Conservation (phyloP, 1,284 basidiomycete genomes). For the Phlebopus sp. region DNA sequence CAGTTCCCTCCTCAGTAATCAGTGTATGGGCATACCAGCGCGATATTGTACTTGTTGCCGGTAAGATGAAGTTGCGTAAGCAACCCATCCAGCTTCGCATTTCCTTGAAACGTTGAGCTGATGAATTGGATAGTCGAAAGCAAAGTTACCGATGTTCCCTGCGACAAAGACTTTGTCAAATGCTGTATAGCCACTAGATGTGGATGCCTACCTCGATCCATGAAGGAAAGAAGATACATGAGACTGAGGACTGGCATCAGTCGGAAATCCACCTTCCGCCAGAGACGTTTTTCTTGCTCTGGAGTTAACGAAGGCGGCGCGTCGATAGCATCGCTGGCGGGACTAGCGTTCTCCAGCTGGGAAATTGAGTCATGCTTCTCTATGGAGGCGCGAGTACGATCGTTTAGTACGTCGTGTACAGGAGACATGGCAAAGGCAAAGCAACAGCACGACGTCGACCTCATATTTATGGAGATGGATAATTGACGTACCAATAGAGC, state of each 20-base stretch:
- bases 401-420: neutral
- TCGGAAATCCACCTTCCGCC: slow-evolving; percentile 61
- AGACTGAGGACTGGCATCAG: slow-evolving; percentile 64
- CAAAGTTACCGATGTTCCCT: slow-evolving; percentile 56
- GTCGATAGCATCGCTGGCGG: neutral
- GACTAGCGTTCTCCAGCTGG: neutral
- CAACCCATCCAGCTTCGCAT: slow-evolving; percentile 64
- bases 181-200: neutral
- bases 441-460: no score
- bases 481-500: no score
- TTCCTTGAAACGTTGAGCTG: slow-evolving; percentile 39
- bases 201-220: slow-evolving; percentile 53
- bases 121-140: neutral
- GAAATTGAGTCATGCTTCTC: neutral
- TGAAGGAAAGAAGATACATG: slow-evolving; percentile 64
- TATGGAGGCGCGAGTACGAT: neutral
- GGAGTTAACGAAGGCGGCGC: slow-evolving; percentile 10
- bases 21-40: slow-evolving; percentile 44
- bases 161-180: slow-evolving; percentile 1
- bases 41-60: slow-evolving; percentile 64
- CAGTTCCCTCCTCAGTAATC: neutral
- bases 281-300: slow-evolving; percentile 55
- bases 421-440: neutral
- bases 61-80: slow-evolving; percentile 49
- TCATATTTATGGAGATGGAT: no score